These are phyloP conservation scores for Tribonema minus DNA, from an alignment of 108 stramenopile species.

Conservation along the genomic window DNA sequence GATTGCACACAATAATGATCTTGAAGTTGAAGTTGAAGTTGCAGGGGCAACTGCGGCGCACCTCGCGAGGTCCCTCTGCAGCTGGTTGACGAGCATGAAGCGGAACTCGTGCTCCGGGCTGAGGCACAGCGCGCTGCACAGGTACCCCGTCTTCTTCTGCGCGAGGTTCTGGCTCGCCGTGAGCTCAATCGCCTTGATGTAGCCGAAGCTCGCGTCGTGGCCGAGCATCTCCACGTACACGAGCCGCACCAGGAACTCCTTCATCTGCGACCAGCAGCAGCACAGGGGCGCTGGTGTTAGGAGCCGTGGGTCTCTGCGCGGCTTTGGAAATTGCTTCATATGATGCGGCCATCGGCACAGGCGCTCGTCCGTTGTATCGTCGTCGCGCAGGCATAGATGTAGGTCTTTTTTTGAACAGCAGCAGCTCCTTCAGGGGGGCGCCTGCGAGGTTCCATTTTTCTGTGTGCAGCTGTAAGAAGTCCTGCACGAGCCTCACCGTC, in stretches of 20 bases:
- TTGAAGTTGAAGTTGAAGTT: too few relatives aligned
- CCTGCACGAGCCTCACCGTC: too few relatives aligned
- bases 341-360: too few relatives aligned
- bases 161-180: slow-evolving; percentile 78
- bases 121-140: slow-evolving; percentile 81
- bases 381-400: too few relatives aligned
- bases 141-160: slow-evolving; percentile 91
- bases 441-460: too few relatives aligned
- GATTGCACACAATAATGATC: too few relatives aligned
- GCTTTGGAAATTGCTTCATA: too few relatives aligned
- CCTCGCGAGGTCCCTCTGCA: slow-evolving; percentile 84
- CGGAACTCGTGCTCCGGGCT: slow-evolving; percentile 92
- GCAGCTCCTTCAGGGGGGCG: too few relatives aligned
- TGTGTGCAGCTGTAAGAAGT: too few relatives aligned
- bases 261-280: slow-evolving; percentile 53
- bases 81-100: slow-evolving; percentile 98
- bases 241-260: slow-evolving; percentile 92
- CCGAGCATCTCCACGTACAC: slow-evolving; percentile 99
- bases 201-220: slow-evolving; percentile 91
- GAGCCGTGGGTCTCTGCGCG: neutral
- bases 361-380: too few relatives aligned
- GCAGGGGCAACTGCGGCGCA: too few relatives aligned
- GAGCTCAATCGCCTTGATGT: slow-evolving; percentile 72
- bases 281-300: slow-evolving; percentile 51
- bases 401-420: too few relatives aligned